These are phyloP conservation scores for Floccularia luteovirens DNA, from an alignment of 768 basidiomycete genomes.

Conservation along the genomic window DNA sequence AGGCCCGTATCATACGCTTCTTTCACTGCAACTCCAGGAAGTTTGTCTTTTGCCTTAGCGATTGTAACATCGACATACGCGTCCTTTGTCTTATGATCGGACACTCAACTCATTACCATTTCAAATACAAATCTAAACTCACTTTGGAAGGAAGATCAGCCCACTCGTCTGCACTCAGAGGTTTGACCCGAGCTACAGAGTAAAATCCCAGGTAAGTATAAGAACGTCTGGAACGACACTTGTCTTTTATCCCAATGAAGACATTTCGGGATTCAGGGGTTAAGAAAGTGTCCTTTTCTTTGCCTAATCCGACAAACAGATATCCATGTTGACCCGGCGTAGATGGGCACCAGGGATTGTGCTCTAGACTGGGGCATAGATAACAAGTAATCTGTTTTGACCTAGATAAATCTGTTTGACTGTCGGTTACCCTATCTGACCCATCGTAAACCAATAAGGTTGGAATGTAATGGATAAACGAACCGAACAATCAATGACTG, in stretches of 20 bases:
- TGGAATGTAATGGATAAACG: neutral
- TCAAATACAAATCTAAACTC: too few species aligned
- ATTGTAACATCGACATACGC: conserved; percentile 31
- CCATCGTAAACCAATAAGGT: neutral
- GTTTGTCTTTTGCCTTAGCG: conserved; percentile 26
- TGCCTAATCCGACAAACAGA: conserved; percentile 47
- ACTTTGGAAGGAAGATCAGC: conserved; percentile 29
- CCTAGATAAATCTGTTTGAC: conserved; percentile 20
- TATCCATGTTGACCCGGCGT: conserved; percentile 43
- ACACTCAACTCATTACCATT: too few species aligned
- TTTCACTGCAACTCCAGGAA: conserved; percentile 23
- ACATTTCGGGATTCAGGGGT: conserved; percentile 31
- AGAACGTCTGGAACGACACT: conserved; percentile 15
- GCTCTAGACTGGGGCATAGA: conserved; percentile 41
- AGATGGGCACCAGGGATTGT: conserved; percentile 48
- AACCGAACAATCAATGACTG: conserved; percentile 32
- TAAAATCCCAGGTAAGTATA: conserved; percentile 43
- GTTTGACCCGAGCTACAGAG: conserved; percentile 28
- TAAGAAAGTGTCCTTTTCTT: conserved; percentile 33
- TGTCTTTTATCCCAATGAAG: conserved; percentile 33
- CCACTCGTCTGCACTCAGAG: conserved; percentile 41
- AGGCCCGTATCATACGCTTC: conserved; percentile 36
- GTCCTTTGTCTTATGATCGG: conserved; percentile 17
- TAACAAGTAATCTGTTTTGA: conserved; percentile 27
- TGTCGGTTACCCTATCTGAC: conserved; percentile 17